These are phyloP conservation scores for Floccularia luteovirens DNA, from an alignment of 768 basidiomycete species.

Conservation along the genomic window DNA sequence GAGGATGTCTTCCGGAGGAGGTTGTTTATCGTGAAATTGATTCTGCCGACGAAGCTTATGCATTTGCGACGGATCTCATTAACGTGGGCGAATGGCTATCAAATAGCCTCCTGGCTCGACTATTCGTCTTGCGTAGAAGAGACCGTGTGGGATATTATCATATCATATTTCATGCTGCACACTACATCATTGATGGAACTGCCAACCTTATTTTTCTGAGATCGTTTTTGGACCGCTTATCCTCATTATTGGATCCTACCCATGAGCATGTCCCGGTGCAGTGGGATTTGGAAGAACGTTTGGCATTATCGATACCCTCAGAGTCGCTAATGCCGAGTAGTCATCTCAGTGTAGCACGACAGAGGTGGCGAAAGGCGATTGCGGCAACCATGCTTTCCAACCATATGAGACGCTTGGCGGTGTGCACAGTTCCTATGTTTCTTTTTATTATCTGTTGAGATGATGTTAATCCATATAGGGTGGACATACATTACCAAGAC, in stretches of 20 bases:
- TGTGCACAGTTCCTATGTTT: background rate
- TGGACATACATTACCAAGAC: conserved; percentile 48
- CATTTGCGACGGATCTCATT: conserved; percentile 17
- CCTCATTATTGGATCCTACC: conserved; percentile 3
- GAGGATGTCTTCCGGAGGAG: conserved; percentile 24
- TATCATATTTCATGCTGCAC: conserved; percentile 34
- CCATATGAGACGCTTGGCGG: conserved; percentile 24
- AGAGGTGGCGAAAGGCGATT: conserved; percentile 39
- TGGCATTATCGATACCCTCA: conserved; percentile 31
- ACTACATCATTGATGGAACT: conserved; percentile 44
- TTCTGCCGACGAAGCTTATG: conserved; percentile 24
- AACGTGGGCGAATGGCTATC: conserved; percentile 30
- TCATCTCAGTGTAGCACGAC: conserved; percentile 23
- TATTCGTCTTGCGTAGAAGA: conserved; percentile 31
- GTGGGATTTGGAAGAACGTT: conserved; percentile 25
- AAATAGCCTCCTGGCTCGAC: conserved; percentile 29
- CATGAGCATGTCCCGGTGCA: background rate
- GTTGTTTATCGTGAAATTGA: conserved; percentile 23
- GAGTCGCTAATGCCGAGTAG: conserved; percentile 26
- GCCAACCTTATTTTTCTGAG: conserved; percentile 31
- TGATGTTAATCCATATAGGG: conserved; percentile 26
- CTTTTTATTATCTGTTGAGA: background rate
- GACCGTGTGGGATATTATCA: conserved; percentile 29
- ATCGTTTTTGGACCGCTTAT: conserved; percentile 36
- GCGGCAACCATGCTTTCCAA: conserved; percentile 12